phyloP scores from a whole-genome alignment of 1,284 basidiomycete species.

The Cystobasidium sp. region DNA sequence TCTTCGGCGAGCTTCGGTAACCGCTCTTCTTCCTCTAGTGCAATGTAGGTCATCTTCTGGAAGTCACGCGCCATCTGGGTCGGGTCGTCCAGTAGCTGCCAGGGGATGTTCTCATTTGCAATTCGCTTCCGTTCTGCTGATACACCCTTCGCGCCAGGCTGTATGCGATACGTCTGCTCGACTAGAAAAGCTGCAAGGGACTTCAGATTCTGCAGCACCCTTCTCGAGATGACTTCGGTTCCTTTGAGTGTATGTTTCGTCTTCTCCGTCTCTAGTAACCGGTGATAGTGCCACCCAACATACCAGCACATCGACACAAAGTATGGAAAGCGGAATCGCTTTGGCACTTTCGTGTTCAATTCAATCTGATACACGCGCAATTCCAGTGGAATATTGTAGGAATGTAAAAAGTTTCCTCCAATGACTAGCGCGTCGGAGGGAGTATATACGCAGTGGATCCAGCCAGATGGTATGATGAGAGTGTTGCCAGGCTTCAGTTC shows the following conservation, averaged over 20 bases:
- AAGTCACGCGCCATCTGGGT: slow-evolving; percentile 77
- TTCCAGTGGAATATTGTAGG: slow-evolving; percentile 64
- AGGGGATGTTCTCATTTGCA: slow-evolving; percentile 76
- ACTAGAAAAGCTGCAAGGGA: slow-evolving; percentile 77
- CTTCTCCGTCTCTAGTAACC: slow-evolving; percentile 25
- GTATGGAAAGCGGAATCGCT: slow-evolving; percentile 87
- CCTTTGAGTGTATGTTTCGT: slow-evolving; percentile 20
- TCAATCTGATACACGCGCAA: slow-evolving; percentile 87
- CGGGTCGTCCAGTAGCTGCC: slow-evolving; percentile 77
- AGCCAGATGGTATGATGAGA: slow-evolving; percentile 89
- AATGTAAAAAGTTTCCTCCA: slow-evolving; percentile 95
- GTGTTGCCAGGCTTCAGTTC: slow-evolving; percentile 52
- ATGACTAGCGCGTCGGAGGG: slow-evolving; percentile 91
- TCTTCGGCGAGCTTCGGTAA: slow-evolving; percentile 64
- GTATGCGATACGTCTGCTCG: slow-evolving; percentile 66
- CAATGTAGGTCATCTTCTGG: slow-evolving; percentile 73
- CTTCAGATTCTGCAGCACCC: slow-evolving; percentile 73
- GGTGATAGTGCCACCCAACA: slow-evolving; percentile 52
- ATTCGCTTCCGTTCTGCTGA: slow-evolving; percentile 64
- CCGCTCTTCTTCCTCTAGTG: slow-evolving; percentile 62
- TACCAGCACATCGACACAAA: slow-evolving; percentile 57
- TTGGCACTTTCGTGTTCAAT: slow-evolving; percentile 87
- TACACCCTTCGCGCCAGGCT: slow-evolving; percentile 63
- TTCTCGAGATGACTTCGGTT: slow-evolving; percentile 55
- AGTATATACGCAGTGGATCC: slow-evolving; percentile 98